phyloP scores from a whole-genome alignment of 2,329 filamentous ascomycete species.

The Aurifilum marmelostoma region DNA sequence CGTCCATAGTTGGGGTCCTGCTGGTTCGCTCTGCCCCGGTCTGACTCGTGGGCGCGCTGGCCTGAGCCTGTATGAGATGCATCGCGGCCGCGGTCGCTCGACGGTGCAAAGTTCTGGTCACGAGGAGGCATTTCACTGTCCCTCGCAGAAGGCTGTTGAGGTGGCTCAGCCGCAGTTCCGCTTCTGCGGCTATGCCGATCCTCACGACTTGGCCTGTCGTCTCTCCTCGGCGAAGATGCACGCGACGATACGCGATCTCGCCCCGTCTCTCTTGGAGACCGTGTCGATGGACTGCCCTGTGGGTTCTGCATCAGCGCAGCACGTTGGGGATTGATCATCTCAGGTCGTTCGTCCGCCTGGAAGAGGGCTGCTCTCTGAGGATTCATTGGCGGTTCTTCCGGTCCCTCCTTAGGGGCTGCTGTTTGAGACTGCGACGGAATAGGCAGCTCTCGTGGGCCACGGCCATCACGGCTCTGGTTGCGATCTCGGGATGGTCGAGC shows the following conservation, averaged over 20 bases:
- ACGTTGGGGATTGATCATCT: constrained; percentile 53
- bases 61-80: constrained; percentile 44
- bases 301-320: constrained; percentile 49
- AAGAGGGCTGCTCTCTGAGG: constrained; percentile 58
- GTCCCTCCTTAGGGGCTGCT: constrained; percentile 37
- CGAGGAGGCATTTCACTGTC: constrained; percentile 35
- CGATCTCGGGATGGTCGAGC: constrained; percentile 44
- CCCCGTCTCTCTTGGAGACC: constrained; percentile 48
- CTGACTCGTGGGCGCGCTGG: constrained; percentile 48
- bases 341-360: constrained; percentile 42
- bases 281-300: constrained; percentile 41
- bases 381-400: constrained; percentile 55
- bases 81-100: constrained; percentile 47
- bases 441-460: constrained; percentile 33
- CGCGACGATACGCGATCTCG: constrained; percentile 47
- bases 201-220: constrained; percentile 47
- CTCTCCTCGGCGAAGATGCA: constrained; percentile 55
- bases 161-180: constrained; percentile 19
- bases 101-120: constrained; percentile 20
- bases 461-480: constrained; percentile 32
- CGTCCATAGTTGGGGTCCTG: constrained; percentile 67
- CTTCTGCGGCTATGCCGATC: constrained; percentile 48
- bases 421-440: constrained; percentile 18
- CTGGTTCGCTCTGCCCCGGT: constrained; percentile 54
- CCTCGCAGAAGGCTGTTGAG: constrained; percentile 29